Percentiles rank a stretch among this genome's conserved stretches.
Evolutionary conservation across 805 yeast species (phyloP).

Genomic region (Candida schatavii): DNA sequence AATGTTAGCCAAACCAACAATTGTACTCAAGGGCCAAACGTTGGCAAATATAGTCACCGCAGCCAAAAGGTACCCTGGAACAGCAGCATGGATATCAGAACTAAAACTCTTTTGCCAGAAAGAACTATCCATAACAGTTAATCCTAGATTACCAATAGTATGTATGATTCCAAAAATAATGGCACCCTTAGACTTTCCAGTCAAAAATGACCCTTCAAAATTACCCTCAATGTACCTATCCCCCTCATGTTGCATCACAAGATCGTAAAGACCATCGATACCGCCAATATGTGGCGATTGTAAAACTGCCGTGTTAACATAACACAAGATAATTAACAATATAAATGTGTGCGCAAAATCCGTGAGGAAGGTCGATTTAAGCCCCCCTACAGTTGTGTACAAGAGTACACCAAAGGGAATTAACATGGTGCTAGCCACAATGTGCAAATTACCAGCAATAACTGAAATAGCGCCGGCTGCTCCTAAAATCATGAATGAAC

Average conservation of each 20-base stretch:
- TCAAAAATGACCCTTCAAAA: slow-evolving; percentile 31
- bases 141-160: slow-evolving; percentile 34
- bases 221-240: slow-evolving; percentile 29
- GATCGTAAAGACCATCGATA: slow-evolving; percentile 24
- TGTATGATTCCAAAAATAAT: slow-evolving; percentile 33
- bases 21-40: slow-evolving; percentile 36
- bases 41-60: slow-evolving; percentile 29
- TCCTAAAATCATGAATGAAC: slow-evolving; percentile 26
- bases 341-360: slow-evolving; percentile 36
- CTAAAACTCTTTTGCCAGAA: slow-evolving; percentile 41
- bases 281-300: slow-evolving; percentile 26
- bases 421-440: slow-evolving; percentile 25
- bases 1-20: slow-evolving; percentile 31
- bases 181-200: slow-evolving; percentile 35
- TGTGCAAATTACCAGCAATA: slow-evolving; percentile 25
- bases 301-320: slow-evolving; percentile 24
- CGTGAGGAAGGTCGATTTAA: slow-evolving; percentile 50
- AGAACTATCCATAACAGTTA: slow-evolving; percentile 37
- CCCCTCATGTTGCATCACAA: slow-evolving; percentile 13
- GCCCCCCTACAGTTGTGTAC: slow-evolving; percentile 50
- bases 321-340: slow-evolving; percentile 23
- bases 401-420: slow-evolving; percentile 39
- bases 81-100: slow-evolving; percentile 31
- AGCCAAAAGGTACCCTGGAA: slow-evolving; percentile 36
- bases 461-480: slow-evolving; percentile 26